Conservation (phyloP, 2,329 filamentous ascomycete species). For the Tricladium varicosporioides region DNA sequence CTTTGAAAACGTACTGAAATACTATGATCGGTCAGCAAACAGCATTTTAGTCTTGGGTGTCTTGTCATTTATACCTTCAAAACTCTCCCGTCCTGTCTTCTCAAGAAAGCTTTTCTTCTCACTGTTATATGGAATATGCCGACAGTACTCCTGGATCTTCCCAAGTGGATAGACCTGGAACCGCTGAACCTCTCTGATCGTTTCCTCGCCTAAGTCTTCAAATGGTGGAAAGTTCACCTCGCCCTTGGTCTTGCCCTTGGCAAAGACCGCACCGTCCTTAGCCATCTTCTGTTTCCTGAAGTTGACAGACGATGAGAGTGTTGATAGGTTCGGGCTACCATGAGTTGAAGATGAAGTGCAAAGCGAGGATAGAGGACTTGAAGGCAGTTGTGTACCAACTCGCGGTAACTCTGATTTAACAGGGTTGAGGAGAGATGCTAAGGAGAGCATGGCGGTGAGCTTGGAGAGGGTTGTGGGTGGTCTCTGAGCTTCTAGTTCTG, state of each 20-base stretch:
- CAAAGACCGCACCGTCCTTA: conserved; percentile 64
- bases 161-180: conserved; percentile 68
- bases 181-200: conserved; percentile 55
- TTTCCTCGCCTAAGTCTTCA: conserved; percentile 60
- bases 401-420: conserved; percentile 36
- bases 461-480: conserved; percentile 17
- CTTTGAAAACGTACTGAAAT: conserved; percentile 78
- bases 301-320: conserved; percentile 20
- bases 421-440: conserved; percentile 67
- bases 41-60: background rate
- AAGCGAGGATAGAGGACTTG: conserved; percentile 37
- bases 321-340: conserved; percentile 27
- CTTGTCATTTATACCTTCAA: conserved; percentile 67
- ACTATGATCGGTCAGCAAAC: conserved; percentile 50
- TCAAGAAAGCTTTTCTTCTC: conserved; percentile 86
- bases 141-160: conserved; percentile 57
- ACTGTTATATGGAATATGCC: conserved; percentile 91
- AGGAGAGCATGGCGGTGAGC: conserved; percentile 55
- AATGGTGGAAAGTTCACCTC: conserved; percentile 71
- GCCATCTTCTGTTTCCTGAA: conserved; percentile 55
- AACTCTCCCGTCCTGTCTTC: conserved; percentile 83
- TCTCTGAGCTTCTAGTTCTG: conserved; percentile 24
- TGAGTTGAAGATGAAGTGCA: conserved; percentile 27
- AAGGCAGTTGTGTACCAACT: conserved; percentile 39
- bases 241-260: conserved; percentile 61